phyloP scores from a whole-genome alignment of 1,284 basidiomycete genomes.

The Naganishia liquefaciens region DNA sequence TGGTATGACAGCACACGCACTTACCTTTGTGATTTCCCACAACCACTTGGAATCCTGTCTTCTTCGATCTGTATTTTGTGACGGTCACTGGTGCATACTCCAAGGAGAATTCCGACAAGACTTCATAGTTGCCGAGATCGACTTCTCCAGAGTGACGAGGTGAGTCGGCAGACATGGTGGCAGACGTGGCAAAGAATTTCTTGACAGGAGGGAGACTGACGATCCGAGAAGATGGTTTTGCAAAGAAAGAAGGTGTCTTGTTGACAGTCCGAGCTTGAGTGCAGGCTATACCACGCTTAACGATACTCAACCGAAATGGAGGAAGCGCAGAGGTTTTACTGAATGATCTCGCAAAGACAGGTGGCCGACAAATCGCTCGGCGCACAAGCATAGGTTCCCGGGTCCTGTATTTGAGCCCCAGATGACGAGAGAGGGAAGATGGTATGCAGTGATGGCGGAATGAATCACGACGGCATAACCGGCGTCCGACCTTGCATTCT shows the following conservation, averaged over 20 bases:
- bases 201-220: background rate
- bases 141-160: background rate
- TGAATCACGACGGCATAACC: background rate
- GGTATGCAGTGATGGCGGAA: background rate
- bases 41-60: conserved; percentile 56
- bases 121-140: conserved; percentile 51
- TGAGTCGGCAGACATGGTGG: conserved; percentile 3
- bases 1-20: conserved; percentile 33
- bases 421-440: background rate
- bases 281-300: too few relatives aligned
- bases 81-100: conserved; percentile 51
- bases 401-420: too few relatives aligned
- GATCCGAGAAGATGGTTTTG: background rate
- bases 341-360: conserved; percentile 25
- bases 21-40: conserved; percentile 71
- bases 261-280: background rate
- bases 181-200: background rate
- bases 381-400: conserved; percentile 24
- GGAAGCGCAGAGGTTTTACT: conserved; percentile 5
- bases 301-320: background rate
- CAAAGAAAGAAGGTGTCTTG: background rate
- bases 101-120: conserved; percentile 47
- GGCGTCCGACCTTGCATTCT: background rate
- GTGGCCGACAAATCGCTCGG: conserved; percentile 13
- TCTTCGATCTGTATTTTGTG: conserved; percentile 53